Base-by-base conservation (phyloP, 768 basidiomycete genomes). In the Phlegmacium glaucopus region DNA sequence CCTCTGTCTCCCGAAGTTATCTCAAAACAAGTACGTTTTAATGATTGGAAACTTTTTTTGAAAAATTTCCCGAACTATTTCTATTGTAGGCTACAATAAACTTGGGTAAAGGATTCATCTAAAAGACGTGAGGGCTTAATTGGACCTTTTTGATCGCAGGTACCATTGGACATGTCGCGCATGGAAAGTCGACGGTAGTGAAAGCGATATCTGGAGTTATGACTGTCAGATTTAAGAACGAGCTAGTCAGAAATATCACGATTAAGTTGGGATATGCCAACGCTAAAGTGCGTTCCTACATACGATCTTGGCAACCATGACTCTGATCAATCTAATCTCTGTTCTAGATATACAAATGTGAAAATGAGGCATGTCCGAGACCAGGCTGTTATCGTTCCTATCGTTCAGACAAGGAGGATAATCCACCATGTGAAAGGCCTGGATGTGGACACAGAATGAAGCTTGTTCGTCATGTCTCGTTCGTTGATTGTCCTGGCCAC, bases 191-290 rank as follows among this genome's bases (percentile, higher is more conserved):
- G 46, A 94, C 90, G 6, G 94, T 97, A 47, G 95, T 98, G 49
- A 94, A 97, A 72, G 96, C 96, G 26, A 98, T 99, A 64, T 97
- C 95, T 9, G 94, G 96, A 6, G 95, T 97, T 13, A 88, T 90
- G 82, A 98, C 96, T 13, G 96, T 98, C 39, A 82, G 95, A 58
- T 98, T 99, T 72, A 99, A 99, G 78, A 98, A 97, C 69, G 96
- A 99, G 70, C 82, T 98, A 47, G 96, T 98, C 50, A 78, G 95
- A 53, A 99, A 99, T 71, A 99, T 98, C 60, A 99, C 95, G 16
- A 99, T 99, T 74, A 97, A 99, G 74, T 80, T 99, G 39, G 96
- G 96, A 50, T 99, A 98, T 64, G 96, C 96, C 39, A 99, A 99
- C 59, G 96, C 96, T 36, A 99, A 98, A 73, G 94, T 94, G 55